Evolutionary conservation across 768 basidiomycete genomes (phyloP), one percentile per base, ranked within the genome.

Genomic region (Tylopilus subfusipes): DNA sequence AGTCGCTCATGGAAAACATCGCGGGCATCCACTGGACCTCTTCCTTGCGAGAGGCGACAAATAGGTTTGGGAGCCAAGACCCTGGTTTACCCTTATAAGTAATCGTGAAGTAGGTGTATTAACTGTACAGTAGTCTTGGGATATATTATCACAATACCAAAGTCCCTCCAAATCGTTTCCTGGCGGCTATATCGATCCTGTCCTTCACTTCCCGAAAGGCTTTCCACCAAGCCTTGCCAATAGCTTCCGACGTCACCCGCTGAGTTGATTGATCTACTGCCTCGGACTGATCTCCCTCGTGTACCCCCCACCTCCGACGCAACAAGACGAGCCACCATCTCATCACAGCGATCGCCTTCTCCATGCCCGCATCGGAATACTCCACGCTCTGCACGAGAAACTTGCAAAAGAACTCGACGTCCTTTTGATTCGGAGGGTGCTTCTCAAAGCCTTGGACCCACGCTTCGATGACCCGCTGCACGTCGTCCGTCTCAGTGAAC

Each of bases 291-390:
- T 64, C 69, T 52, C 71, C 61, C 68, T 89, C 86, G 51, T 79
- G 79, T 4, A 74, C 70, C 12, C 76, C 80, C 80, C 86, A 93
- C 63, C 81, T 69, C 56, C 84, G 73, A 61, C 85, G 73, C 61
- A 92, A 67, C 25, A 94, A 65, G 30, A 86, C 76, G 58, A 83
- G 69, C 93, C 92, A 94, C 89, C 88, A 95, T 63, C 81, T 85
- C 76, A 91, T 75, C 18, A 90, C 80, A 24, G 80, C 80, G 13
- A 88, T 69, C 49, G 84, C 87, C 56, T 81, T 81, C 70, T 87
- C 86, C 38, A 92, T 71, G 0, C 90, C 83, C n/a, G 62, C 78
- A 65, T 90, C 87, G 6, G 80, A 72, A 42, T 80, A 82, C 63
- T 86, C 83, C 33, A 88, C 81, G 53, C 82, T 84, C 58, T 82